These are phyloP conservation scores for Sugiyamaella marilandica DNA, from an alignment of 805 yeast species.

Conservation along the genomic window DNA sequence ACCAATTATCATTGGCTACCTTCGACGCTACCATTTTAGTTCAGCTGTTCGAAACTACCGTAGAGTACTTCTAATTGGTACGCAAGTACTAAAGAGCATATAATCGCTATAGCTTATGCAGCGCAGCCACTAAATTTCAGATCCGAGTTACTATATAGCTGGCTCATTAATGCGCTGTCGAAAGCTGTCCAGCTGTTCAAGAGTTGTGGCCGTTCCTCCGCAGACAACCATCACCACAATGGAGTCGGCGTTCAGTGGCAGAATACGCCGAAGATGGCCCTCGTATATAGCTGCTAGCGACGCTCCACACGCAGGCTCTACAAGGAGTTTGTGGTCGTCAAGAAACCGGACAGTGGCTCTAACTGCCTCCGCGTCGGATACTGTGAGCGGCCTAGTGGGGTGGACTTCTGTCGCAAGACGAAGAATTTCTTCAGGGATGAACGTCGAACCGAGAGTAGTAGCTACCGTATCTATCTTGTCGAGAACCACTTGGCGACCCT, in stretches of 20 bases:
- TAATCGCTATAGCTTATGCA: too few species aligned
- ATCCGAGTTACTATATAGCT: too few species aligned
- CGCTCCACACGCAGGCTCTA: slow-evolving; percentile 72
- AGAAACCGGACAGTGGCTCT: slow-evolving; percentile 45
- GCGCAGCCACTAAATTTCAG: too few species aligned
- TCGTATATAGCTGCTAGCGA: slow-evolving; percentile 39
- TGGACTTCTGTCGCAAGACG: slow-evolving; percentile 36
- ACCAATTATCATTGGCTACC: too few species aligned
- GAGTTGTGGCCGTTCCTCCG: slow-evolving; percentile 24
- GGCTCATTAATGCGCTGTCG: background rate
- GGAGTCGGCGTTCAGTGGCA: slow-evolving; percentile 17
- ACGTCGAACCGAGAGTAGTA: slow-evolving; percentile 55
- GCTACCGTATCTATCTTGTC: slow-evolving; percentile 46
- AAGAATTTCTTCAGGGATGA: slow-evolving; percentile 44
- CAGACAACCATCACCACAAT: slow-evolving; percentile 24
- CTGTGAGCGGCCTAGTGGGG: slow-evolving; percentile 38
- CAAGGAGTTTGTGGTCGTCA: slow-evolving; percentile 42
- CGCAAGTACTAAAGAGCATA: too few species aligned
- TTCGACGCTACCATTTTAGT: too few species aligned
- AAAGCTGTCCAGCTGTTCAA: slow-evolving; percentile 9
- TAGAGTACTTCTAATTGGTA: too few species aligned
- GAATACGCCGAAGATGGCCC: slow-evolving; percentile 5
- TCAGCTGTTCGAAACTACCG: too few species aligned
- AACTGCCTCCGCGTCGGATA: slow-evolving; percentile 52
- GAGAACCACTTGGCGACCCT: slow-evolving; percentile 40